Evolutionary conservation across 2,329 filamentous ascomycete genomes (phyloP), one percentile per base, ranked within the genome.

Genomic region (Spiromastix sp.): DNA sequence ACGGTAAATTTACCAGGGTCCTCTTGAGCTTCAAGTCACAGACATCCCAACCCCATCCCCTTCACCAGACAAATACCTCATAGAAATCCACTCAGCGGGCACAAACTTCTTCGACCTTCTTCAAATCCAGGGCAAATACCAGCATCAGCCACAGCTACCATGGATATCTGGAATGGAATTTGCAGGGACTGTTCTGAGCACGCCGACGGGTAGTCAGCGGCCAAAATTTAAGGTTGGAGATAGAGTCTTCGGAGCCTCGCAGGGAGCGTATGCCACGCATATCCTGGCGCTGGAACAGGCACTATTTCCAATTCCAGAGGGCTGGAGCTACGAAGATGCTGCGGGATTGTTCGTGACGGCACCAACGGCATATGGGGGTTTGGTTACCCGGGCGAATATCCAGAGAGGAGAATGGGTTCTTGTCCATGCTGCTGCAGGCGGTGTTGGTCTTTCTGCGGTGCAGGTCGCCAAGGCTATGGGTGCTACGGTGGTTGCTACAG

Each of bases 21-120:
- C 87, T 2, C 67, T 78, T 42, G 83, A 91, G 53, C 83, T 96
- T 57, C 72, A 67, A 42, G 81, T 93, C 45, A 71, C 75, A 12
- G 70, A 75, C 15, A 72, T 94, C 10, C 77, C 85, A 12, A 83
- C 86, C 36, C 87, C 85, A 1, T 63, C 65, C 1, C 84, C 86
- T 2, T 68, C 70, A 6, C 61, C 76, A 20, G 67, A 82, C 52
- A 77, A 94, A 63, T 96, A 95, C 57, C 70, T 93, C 44, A 82
- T 96, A 55, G 74, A 79, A 52, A 82, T 96, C 50, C 83, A 85
- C 60, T 85, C 89, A 30, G 74, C 82, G 1, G 89, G 85, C 13
- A 84, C 85, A 51, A 96, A 96, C 66, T 96, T 96, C 72, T 96
- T 95, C 67, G 89, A 96, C 58, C 81, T 94, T 39, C 76, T 96